Evolutionary conservation across 31 red algal species (phyloP).

Genomic region (Asparagopsis taxiformis): DNA sequence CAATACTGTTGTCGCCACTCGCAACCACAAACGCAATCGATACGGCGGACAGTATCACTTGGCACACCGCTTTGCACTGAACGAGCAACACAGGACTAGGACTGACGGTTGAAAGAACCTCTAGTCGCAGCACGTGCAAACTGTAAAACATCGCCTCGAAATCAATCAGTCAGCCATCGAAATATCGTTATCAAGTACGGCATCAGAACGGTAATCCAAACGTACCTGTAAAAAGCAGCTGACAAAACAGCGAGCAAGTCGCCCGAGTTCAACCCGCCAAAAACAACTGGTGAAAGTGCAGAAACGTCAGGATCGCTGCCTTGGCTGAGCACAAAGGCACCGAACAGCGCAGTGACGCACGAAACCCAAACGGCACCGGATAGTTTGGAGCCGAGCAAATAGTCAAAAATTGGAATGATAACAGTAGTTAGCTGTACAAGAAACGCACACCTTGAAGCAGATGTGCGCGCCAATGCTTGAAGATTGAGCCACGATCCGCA

Average conservation of each 20-base stretch:
- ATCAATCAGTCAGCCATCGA: neutral
- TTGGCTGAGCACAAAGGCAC: constrained; percentile 26
- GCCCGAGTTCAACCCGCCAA: constrained; percentile 16
- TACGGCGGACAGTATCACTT: constrained; percentile 10
- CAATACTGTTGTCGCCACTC: neutral
- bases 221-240: constrained; percentile 30
- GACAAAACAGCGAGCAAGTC: constrained; percentile 17
- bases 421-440: constrained; percentile 72
- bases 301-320: neutral
- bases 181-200: neutral
- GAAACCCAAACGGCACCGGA: neutral
- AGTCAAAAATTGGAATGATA: constrained; percentile 44
- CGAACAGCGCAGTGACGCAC: constrained; percentile 12
- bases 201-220: neutral
- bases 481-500: constrained; percentile 55
- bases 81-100: constrained; percentile 22
- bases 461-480: constrained; percentile 34
- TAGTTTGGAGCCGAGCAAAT: constrained; percentile 5
- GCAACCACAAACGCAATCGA: neutral
- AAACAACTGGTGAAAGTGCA: neutral
- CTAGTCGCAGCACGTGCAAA: constrained; percentile 51
- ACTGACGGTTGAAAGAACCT: neutral
- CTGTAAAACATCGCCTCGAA: constrained; percentile 15
- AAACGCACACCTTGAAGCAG: constrained; percentile 54
- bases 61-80: constrained; percentile 28